These are phyloP conservation scores for Trametes maxima DNA, from an alignment of 768 basidiomycete genomes.

Conservation along the genomic window DNA sequence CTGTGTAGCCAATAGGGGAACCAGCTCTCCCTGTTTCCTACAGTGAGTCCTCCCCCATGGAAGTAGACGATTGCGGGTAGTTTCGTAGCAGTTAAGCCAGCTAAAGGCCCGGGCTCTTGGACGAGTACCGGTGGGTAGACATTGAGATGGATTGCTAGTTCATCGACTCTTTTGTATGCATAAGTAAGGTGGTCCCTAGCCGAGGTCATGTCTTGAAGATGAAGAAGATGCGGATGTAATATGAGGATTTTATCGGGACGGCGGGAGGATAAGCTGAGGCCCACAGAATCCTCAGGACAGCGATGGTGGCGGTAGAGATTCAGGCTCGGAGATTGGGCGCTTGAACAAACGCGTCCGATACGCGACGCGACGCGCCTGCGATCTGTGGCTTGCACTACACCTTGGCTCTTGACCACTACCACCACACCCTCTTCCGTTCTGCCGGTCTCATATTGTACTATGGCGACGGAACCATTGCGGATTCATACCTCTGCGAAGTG, in stretches of 20 bases:
- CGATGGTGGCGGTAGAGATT: not conserved
- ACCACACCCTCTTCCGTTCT: not conserved
- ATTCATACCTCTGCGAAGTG: constrained; percentile 30
- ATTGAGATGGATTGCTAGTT: constrained; percentile 35
- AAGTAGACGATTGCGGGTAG: constrained; percentile 43
- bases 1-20: constrained; percentile 67
- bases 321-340: not conserved
- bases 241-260: not conserved
- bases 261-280: not conserved
- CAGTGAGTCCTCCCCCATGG: constrained; percentile 60
- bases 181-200: constrained; percentile 30
- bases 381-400: not conserved
- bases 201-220: not conserved
- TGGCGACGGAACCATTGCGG: constrained; percentile 27
- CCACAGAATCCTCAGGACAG: not conserved
- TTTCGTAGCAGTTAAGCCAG: not conserved
- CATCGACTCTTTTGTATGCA: constrained; percentile 39
- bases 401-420: not conserved
- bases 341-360: not conserved
- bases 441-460: not conserved
- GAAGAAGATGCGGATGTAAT: too few relatives aligned
- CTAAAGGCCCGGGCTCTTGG: not conserved
- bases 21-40: constrained; percentile 61
- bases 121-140: constrained; percentile 37
- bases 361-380: constrained; percentile 11